Percentiles rank a stretch among this genome's conserved stretches.
Conservation (phyloP, 2,329 filamentous ascomycete genomes). For the Ceratocystis lukuohia region DNA sequence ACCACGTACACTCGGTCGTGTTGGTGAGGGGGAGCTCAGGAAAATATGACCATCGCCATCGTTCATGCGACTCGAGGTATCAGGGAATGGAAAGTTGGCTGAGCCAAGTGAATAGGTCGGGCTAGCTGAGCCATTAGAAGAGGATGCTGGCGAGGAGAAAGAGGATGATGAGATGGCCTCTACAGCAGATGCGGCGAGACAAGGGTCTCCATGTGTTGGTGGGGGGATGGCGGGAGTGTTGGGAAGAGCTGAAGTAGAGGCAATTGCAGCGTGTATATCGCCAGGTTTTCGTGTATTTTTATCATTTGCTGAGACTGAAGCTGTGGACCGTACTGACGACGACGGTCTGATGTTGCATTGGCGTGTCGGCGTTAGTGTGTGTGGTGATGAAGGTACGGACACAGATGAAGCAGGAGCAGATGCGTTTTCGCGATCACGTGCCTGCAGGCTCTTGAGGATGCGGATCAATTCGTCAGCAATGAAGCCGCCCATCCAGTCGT, state of each 20-base stretch:
- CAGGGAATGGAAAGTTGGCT: not conserved
- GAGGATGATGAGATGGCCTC: not conserved
- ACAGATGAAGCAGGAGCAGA: not conserved
- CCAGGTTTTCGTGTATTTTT: conserved; percentile 18
- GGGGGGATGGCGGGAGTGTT: not conserved
- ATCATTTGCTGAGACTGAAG: conserved; percentile 17
- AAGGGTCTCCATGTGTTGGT: not conserved
- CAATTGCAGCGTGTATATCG: not conserved
- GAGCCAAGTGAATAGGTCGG: conserved; percentile 16
- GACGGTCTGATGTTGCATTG: not conserved
- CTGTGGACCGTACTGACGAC: conserved; percentile 1
- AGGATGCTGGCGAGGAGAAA: conserved; percentile 1
- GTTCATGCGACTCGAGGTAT: not conserved
- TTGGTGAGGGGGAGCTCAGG: conserved; percentile 1
- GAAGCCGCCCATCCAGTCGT: conserved; percentile 47
- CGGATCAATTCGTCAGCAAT: conserved; percentile 41
- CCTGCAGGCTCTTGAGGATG: conserved; percentile 26
- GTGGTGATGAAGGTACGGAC: not conserved
- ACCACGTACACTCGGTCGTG: not conserved
- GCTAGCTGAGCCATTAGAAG: conserved; percentile 13
- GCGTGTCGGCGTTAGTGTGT: not conserved
- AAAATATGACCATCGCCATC: not conserved
- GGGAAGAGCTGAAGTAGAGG: not conserved
- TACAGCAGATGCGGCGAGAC: not conserved
- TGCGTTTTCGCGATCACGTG: conserved; percentile 18